Conservation (phyloP, 768 basidiomycete species). For the Lentinus brumalis region DNA sequence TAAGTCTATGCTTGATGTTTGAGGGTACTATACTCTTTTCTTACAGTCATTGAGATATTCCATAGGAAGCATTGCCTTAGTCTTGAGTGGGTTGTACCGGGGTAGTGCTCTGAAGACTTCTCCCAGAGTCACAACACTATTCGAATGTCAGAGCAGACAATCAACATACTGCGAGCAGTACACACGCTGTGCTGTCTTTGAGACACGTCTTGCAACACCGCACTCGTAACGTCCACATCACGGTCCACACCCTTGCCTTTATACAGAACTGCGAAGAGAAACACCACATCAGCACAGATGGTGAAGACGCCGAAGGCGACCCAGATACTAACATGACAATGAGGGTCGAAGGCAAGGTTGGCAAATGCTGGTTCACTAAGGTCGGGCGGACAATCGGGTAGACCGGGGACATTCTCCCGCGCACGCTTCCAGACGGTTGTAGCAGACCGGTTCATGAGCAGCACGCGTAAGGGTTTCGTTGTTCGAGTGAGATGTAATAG, state of each 20-base stretch:
- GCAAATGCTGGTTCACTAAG: slow-evolving; percentile 13
- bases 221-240: slow-evolving; percentile 6
- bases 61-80: too few relatives aligned
- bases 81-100: too few relatives aligned
- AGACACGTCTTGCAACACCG: slow-evolving; percentile 10
- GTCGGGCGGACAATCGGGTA: slow-evolving; percentile 12
- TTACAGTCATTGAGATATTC: too few relatives aligned
- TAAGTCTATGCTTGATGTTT: too few relatives aligned
- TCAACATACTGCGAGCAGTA: neutral
- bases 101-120: too few relatives aligned
- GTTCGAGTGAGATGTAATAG: slow-evolving; percentile 13
- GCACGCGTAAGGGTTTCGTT: slow-evolving; percentile 11
- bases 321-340: slow-evolving; percentile 32
- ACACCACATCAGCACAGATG: neutral
- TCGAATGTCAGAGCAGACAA: too few relatives aligned
- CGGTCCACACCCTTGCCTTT: slow-evolving; percentile 12
- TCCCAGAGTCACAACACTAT: too few relatives aligned
- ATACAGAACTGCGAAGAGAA: slow-evolving; percentile 6
- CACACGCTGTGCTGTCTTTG: neutral
- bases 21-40: too few relatives aligned
- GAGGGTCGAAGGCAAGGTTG: slow-evolving; percentile 30
- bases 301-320: neutral
- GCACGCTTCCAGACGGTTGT: slow-evolving; percentile 10
- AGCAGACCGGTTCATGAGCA: slow-evolving; percentile 13
- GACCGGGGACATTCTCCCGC: neutral